A percentile compares a stretch with the other conserved stretches of the same genome.
Evolutionary conservation across 176 grass and related monocot genomes (phyloP).

Genomic region (Oryza coarctata): DNA sequence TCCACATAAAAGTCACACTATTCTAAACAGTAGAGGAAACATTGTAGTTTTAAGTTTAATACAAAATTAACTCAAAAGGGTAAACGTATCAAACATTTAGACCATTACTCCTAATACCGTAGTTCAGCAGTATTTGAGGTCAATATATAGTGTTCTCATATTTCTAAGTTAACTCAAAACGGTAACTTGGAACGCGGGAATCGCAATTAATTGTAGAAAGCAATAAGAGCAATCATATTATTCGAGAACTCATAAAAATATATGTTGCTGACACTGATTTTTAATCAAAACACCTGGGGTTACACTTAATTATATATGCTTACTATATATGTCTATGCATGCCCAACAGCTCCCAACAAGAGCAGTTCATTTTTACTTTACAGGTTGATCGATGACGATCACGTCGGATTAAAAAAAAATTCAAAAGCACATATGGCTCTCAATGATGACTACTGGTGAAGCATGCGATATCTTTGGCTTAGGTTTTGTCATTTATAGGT

Average conservation of each 20-base stretch:
- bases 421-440: conserved; percentile 34
- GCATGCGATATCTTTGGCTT: conserved; percentile 25
- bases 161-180: no score
- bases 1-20: background rate
- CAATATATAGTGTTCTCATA: background rate
- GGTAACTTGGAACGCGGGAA: background rate
- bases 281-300: background rate
- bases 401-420: conserved; percentile 41
- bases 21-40: background rate
- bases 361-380: conserved; percentile 6
- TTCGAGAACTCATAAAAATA: background rate
- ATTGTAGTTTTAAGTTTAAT: background rate
- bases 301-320: conserved; percentile 6
- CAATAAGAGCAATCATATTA: background rate
- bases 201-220: background rate
- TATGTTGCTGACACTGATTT: background rate
- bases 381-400: conserved; percentile 3
- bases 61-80: background rate
- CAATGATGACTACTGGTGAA: conserved; percentile 42
- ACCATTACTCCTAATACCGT: background rate
- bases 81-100: background rate
- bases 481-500: conserved; percentile 54
- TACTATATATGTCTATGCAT: background rate
- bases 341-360: background rate
- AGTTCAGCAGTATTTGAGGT: background rate